Base-by-base conservation (phyloP, 495 filamentous ascomycete genomes). In the Polyplosphaeria fusca region DNA sequence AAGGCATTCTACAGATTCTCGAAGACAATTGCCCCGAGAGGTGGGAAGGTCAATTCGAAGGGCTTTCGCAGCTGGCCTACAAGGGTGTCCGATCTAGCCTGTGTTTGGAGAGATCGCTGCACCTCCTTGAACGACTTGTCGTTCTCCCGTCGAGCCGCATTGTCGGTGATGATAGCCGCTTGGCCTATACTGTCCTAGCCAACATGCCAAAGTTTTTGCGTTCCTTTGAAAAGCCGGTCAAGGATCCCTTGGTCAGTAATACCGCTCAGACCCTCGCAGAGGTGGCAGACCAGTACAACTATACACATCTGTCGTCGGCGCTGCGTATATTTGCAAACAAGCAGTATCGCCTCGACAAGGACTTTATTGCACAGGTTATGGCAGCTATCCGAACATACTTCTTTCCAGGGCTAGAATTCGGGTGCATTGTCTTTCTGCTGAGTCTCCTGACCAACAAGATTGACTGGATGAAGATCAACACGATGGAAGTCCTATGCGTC, bases 1-100 rank as follows among this genome's bases (percentile, higher is more conserved):
- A 84, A 0, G 76, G 70, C 38, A 82, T 89, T 7, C 80, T 91
- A 22, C 71, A 78, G 28, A 69, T 85, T 39, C 76, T 99, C 22
- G 76, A 86, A 55, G 87, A 91, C 23, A 84, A 83, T 39, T 86
- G 86, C 55, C 92, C 93, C 2, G 78, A 83, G 3, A 88, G 85
- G 55, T 97, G 93, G 94, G 89, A 96, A 59, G 89, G 90, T 13
- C 73, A 73, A 3, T 96, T 96, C 65, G 88, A 94, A 63, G 92
- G 93, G 5, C 74, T 97, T 37, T 88, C 95, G 53, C 79, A 85
- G 18, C 72, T 96, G 25, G 76, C 97, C 4, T 89, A 94, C 73
- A 96, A 96, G 68, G 93, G 93, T 4, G 71, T 96, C 39, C 85
- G 91, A 54, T 96, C 92, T n/a, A 90, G 88, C 0, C 66, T 82